Conservation (phyloP, 2,329 filamentous ascomycete genomes). For the Fusarium anthophilum region DNA sequence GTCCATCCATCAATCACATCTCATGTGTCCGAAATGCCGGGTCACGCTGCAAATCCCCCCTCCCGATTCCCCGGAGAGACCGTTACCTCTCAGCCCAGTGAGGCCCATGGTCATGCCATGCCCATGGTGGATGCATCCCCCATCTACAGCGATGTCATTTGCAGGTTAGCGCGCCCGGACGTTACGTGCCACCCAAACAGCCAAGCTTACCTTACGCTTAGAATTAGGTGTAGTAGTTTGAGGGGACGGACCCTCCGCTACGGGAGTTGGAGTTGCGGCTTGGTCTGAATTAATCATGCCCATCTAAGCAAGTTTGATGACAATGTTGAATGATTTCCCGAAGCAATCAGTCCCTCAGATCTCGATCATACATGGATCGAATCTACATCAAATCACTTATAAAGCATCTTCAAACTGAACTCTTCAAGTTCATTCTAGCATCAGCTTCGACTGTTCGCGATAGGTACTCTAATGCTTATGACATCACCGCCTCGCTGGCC, state of each 20-base stretch:
- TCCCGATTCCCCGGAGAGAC: background rate
- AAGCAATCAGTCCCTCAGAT: slow-evolving; percentile 3
- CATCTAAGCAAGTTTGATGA: slow-evolving; percentile 15
- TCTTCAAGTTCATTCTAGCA: slow-evolving; percentile 2
- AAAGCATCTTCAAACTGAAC: slow-evolving; percentile 11
- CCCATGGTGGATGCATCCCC: slow-evolving; percentile 19
- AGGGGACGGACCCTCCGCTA: background rate
- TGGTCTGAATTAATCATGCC: slow-evolving; percentile 27
- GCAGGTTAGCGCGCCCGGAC: background rate
- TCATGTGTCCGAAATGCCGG: slow-evolving; percentile 6
- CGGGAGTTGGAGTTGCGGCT: background rate
- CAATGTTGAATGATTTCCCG: background rate
- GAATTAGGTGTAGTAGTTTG: background rate
- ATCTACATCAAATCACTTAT: slow-evolving; percentile 19
- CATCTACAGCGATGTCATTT: background rate
- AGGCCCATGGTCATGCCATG: slow-evolving; percentile 23
- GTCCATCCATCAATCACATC: slow-evolving; percentile 1
- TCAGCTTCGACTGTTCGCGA: background rate
- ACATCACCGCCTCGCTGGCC: background rate
- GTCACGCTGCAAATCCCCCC: background rate
- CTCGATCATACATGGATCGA: slow-evolving; percentile 5
- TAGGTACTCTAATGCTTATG: background rate
- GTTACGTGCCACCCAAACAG: background rate
- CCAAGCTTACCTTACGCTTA: background rate
- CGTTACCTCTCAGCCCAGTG: slow-evolving; percentile 26